Base-by-base conservation (phyloP, 768 basidiomycete genomes). In the Serendipita sp. region DNA sequence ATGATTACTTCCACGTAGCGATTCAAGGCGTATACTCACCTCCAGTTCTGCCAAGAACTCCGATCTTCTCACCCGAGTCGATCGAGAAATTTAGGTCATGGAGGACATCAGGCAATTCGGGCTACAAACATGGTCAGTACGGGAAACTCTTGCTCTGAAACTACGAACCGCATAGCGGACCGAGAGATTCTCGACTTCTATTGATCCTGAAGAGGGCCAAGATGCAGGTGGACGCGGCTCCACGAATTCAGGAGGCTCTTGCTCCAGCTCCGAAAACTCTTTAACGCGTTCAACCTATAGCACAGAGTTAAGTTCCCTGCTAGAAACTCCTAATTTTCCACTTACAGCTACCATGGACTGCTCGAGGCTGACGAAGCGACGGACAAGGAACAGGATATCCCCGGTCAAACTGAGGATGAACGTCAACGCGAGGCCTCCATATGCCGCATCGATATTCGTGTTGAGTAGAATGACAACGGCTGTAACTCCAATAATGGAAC, bases 361-460 rank as follows among this genome's bases (percentile, higher is more conserved):
- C 69, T 96, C 91, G 20, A 95, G 75, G 20, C 87, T 82, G 30
- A 94, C 90, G 66, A 90, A 91, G 48, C 89, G 80, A 60, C 88
- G 81, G 53, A 90, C 83, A 77, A 30, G 30, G 61, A 62, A 30
- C 70, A 78, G 69, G 58, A 85, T 78, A 69, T 92, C 89, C 45
- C 73, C 75, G 1, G 84, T 85, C 62, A 94, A 81, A 1, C 82
- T 85, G 2, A 82, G 81, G 1, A 90, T 86, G 68, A 95, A 96
- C 0, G 90, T 82, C 14, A 96, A 75, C 3, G 90, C 84, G 70
- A 95, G 92, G 4, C 91, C 92, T 13, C 90, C 90, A 65, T 86
- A 73, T 0, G 93, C 81, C 2, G 93, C 92, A 63, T 81, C 82
- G 63, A 93, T 85, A 26, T 76, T 76, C 2, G 87, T 86, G 2